phyloP scores from a whole-genome alignment of 306 rosid genomes.

The Pterocarpus macrocarpus region DNA sequence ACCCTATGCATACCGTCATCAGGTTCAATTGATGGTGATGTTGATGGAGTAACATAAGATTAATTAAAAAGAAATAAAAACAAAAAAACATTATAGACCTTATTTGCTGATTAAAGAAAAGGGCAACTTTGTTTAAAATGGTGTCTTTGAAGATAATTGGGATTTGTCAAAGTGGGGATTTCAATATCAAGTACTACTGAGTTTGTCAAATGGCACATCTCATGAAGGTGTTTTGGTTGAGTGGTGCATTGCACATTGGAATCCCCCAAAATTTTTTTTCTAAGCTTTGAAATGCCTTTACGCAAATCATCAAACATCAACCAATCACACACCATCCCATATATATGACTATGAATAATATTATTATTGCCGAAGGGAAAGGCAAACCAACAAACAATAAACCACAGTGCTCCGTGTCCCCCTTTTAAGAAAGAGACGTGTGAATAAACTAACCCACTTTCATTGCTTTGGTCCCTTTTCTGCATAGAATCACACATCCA shows the following conservation, averaged over 20 bases:
- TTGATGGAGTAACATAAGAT: conserved; percentile 49
- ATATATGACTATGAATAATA: conserved; percentile 26
- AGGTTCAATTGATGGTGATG: conserved; percentile 56
- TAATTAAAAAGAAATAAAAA: neutral
- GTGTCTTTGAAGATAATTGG: conserved; percentile 52
- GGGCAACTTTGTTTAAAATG: conserved; percentile 15
- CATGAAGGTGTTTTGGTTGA: conserved; percentile 54
- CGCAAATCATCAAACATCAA: conserved; percentile 48
- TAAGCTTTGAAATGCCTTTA: conserved; percentile 47
- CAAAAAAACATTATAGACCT: conserved; percentile 29
- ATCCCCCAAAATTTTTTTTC: conserved; percentile 28
- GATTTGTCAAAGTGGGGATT: conserved; percentile 56
- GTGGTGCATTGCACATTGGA: conserved; percentile 68
- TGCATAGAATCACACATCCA: conserved; percentile 75
- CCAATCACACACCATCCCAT: conserved; percentile 26
- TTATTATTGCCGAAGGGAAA: conserved; percentile 49
- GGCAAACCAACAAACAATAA: conserved; percentile 62
- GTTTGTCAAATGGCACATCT: conserved; percentile 56
- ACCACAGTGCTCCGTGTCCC: conserved; percentile 53
- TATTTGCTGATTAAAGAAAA: conserved; percentile 6
- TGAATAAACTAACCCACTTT: conserved; percentile 61
- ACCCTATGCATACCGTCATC: conserved; percentile 44
- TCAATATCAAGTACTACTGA: conserved; percentile 40
- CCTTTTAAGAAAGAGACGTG: conserved; percentile 58
- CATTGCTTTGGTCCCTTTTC: conserved; percentile 60